Conservation (phyloP, 2,329 filamentous ascomycete species). For the Corynespora cassiicola region DNA sequence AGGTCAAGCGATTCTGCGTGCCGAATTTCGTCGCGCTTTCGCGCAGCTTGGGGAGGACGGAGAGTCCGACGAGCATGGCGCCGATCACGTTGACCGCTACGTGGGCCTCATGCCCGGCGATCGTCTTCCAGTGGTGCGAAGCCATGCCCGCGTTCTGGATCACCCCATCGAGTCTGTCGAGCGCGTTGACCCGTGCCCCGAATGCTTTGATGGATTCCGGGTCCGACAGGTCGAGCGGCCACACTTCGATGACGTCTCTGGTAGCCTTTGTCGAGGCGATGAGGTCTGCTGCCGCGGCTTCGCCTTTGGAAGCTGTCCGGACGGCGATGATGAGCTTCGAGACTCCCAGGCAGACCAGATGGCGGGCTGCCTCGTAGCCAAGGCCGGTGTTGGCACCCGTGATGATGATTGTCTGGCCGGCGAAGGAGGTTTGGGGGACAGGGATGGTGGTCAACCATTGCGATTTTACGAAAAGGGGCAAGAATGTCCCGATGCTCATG, state of each 20-base stretch:
- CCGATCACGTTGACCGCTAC: constrained; percentile 31
- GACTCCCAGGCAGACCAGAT: constrained; percentile 4
- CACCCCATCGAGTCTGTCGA: constrained; percentile 41
- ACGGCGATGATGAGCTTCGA: constrained; percentile 2
- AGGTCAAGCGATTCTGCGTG: constrained; percentile 22
- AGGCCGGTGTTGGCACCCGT: constrained; percentile 20
- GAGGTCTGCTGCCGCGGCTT: constrained; percentile 2
- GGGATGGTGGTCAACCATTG: too few relatives aligned
- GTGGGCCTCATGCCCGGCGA: constrained; percentile 20
- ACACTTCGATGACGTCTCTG: too few relatives aligned
- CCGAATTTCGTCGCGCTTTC: constrained; percentile 19
- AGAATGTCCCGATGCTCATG: not conserved
- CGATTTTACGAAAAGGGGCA: not conserved
- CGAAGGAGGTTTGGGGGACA: too few relatives aligned
- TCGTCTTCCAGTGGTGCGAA: constrained; percentile 8
- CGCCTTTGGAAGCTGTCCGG: not conserved
- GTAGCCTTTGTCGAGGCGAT: too few relatives aligned
- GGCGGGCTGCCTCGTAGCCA: constrained; percentile 15
- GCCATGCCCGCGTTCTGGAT: constrained; percentile 49
- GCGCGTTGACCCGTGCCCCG: constrained; percentile 21
- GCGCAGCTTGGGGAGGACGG: constrained; percentile 36
- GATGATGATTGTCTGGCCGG: constrained; percentile 17
- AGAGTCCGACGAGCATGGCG: constrained; percentile 25
- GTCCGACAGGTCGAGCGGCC: constrained; percentile 38
- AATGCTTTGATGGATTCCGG: constrained; percentile 47